Percentiles rank a stretch among this genome's conserved stretches.
These are phyloP conservation scores for Cladorrhinum sp. DNA, from an alignment of 2,329 filamentous ascomycete genomes.

Conservation along the genomic window DNA sequence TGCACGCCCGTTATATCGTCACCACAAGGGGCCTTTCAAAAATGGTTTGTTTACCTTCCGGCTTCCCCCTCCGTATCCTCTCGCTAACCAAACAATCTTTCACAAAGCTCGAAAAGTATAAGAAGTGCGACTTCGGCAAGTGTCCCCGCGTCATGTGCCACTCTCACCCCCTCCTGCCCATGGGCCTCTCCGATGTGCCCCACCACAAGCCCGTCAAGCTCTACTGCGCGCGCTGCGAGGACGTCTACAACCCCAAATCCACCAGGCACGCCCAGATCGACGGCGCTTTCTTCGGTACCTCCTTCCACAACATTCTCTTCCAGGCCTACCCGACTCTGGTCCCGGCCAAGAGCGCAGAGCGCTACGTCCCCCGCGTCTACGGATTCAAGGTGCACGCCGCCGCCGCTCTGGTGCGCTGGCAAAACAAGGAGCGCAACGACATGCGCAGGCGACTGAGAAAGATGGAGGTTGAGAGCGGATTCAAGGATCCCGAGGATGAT, in stretches of 20 bases:
- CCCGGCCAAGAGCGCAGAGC: conserved; percentile 77
- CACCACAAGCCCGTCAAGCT: conserved; percentile 91
- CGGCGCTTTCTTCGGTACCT: conserved; percentile 96
- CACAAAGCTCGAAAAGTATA: conserved; percentile 90
- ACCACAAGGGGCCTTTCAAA: conserved; percentile 91
- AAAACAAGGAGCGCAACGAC: conserved; percentile 74
- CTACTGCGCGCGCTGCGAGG: conserved; percentile 95
- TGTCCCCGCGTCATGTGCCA: conserved; percentile 95
- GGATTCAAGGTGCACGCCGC: conserved; percentile 93
- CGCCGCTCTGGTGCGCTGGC: conserved; percentile 87
- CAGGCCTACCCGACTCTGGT: conserved; percentile 93
- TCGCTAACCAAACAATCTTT: neutral
- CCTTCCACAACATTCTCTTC: conserved; percentile 98
- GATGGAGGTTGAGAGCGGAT: conserved; percentile 74
- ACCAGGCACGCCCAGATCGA: conserved; percentile 93
- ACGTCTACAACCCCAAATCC: conserved; percentile 98
- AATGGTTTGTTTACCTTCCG: conserved; percentile 64
- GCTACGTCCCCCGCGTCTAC: conserved; percentile 88
- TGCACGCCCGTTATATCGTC: conserved; percentile 95
- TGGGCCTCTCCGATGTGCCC: conserved; percentile 87
- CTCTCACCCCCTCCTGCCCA: conserved; percentile 86
- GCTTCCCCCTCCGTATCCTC: neutral
- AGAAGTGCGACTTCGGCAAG: conserved; percentile 96
- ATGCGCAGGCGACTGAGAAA: conserved; percentile 74
- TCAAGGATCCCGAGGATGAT: conserved; percentile 65